Evolutionary conservation across 2,329 filamentous ascomycete species (phyloP).

Genomic region (Cordyceps cateniannulata): DNA sequence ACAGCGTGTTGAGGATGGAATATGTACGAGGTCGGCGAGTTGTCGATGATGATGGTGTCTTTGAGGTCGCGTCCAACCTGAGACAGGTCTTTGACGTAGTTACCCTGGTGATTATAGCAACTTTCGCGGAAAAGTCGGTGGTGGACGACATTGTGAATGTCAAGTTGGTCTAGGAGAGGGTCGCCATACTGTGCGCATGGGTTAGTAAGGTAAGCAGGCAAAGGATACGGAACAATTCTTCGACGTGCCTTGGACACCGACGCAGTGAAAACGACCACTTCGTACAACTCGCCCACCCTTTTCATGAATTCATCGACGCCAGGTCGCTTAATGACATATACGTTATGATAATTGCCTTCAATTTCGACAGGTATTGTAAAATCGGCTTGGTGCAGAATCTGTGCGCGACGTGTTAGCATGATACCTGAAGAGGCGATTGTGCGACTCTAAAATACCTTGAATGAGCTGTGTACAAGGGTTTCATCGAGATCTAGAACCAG

Average conservation of each 20-base stretch:
- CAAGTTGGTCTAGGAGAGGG: constrained; percentile 88
- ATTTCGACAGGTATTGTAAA: constrained; percentile 99
- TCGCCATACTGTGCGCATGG: constrained; percentile 74
- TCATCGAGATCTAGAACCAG: constrained; percentile 93
- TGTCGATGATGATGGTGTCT: constrained; percentile 99
- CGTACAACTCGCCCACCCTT: constrained; percentile 91
- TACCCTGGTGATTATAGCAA: constrained; percentile 98
- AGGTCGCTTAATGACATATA: constrained; percentile 98
- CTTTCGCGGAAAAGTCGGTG: constrained; percentile 95
- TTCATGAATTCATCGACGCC: constrained; percentile 99
- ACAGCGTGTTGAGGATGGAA: constrained; percentile 99
- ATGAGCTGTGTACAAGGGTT: constrained; percentile 95
- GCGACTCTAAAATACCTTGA: constrained; percentile 63
- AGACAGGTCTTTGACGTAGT: constrained; percentile 98
- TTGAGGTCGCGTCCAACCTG: constrained; percentile 92
- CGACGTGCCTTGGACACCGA: constrained; percentile 83
- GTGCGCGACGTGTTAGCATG: constrained; percentile 14
- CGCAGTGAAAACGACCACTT: constrained; percentile 97
- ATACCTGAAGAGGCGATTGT: constrained; percentile 4
- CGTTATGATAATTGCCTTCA: constrained; percentile 97
- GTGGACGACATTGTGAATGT: constrained; percentile 95
- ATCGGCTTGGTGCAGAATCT: constrained; percentile 97
- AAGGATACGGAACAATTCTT: not conserved
- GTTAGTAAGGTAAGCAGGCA: constrained; percentile 17
- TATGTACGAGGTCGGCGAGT: constrained; percentile 98